These are phyloP conservation scores for Prunus mongolica DNA, from an alignment of 306 rosid species.

Conservation along the genomic window DNA sequence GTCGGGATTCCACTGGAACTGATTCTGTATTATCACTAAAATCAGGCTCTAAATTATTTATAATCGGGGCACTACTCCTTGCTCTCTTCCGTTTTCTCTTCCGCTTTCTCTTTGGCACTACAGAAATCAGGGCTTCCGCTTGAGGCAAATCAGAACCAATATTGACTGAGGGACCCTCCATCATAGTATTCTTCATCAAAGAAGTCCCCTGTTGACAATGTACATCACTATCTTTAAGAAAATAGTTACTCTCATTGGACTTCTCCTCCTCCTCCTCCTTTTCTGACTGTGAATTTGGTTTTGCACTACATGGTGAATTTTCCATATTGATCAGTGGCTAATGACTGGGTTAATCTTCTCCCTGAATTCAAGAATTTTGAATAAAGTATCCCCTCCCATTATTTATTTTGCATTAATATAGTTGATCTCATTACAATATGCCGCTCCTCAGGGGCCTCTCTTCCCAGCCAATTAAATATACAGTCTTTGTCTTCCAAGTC, in stretches of 20 bases:
- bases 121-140: not conserved
- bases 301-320: not conserved
- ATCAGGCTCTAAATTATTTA: not conserved
- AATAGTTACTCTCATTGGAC: not conserved
- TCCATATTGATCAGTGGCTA: constrained; percentile 13
- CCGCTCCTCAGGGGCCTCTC: not conserved
- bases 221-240: not conserved
- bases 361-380: not conserved
- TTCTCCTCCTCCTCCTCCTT: constrained; percentile 20
- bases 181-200: not conserved
- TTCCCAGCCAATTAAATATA: not conserved
- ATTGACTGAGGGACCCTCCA: not conserved
- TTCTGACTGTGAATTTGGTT: not conserved
- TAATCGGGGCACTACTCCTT: not conserved
- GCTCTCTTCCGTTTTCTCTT: constrained; percentile 1
- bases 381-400: not conserved
- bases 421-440: not conserved
- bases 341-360: not conserved
- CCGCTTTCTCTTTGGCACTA: not conserved
- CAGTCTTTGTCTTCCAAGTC: not conserved
- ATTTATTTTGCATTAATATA: not conserved
- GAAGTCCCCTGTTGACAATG: not conserved
- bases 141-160: not conserved
- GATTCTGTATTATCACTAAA: not conserved
- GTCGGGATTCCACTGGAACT: not conserved